Evolutionary conservation across 2,329 filamentous ascomycete species (phyloP).

Genomic region (Penicillium glabrum): DNA sequence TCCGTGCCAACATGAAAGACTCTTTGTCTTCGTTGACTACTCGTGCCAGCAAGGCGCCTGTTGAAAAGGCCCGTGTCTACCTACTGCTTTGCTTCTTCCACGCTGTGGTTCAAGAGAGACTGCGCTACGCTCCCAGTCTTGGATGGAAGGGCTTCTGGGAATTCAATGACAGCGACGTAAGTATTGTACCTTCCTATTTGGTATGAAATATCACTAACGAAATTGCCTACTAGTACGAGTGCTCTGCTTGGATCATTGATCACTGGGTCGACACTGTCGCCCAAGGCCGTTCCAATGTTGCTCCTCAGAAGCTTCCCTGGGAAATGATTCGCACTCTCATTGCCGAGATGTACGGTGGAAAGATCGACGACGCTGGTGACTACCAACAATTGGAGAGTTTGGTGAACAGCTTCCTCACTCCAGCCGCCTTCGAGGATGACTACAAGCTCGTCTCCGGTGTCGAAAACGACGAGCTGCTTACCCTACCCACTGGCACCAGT

Average conservation of each 20-base stretch:
- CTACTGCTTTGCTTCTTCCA: conserved; percentile 91
- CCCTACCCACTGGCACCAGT: conserved; percentile 76
- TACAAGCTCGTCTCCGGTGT: conserved; percentile 79
- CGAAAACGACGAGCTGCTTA: conserved; percentile 61
- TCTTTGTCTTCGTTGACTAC: conserved; percentile 81
- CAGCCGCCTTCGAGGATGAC: conserved; percentile 86
- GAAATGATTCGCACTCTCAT: conserved; percentile 89
- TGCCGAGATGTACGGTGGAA: conserved; percentile 94
- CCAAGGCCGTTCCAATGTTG: conserved; percentile 84
- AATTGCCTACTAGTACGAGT: conserved; percentile 71
- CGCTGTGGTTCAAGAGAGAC: conserved; percentile 89
- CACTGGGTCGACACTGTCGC: conserved; percentile 86
- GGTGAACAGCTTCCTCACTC: conserved; percentile 76
- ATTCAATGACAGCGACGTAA: conserved; percentile 98
- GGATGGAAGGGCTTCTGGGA: conserved; percentile 99
- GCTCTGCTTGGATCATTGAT: conserved; percentile 92
- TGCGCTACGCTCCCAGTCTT: conserved; percentile 88
- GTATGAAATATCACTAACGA: conserved; percentile 17
- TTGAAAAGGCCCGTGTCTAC: conserved; percentile 88
- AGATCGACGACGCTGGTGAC: conserved; percentile 89
- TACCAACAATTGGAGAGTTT: conserved; percentile 71
- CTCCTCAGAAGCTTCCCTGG: conserved; percentile 93
- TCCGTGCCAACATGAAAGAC: conserved; percentile 98
- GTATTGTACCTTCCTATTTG: conserved; percentile 40
- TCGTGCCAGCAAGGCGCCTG: conserved; percentile 75